These are phyloP conservation scores for Cladosporium sp. DNA, from an alignment of 2,329 filamentous ascomycete species.

Conservation along the genomic window DNA sequence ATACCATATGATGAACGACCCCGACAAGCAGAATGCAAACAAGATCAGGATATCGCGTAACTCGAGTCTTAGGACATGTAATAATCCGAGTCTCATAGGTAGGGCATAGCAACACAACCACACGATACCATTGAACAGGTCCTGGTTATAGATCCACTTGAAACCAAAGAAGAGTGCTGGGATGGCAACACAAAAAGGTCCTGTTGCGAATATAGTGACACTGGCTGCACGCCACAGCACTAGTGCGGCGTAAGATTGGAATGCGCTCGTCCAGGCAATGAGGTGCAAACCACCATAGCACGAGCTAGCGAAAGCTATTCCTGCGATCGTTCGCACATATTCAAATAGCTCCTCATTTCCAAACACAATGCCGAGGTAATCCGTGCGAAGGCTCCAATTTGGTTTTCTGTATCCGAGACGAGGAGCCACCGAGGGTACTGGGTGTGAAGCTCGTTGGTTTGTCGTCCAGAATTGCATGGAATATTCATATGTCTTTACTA, in stretches of 20 bases:
- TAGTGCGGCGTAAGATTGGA: background rate
- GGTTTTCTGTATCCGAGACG: no score
- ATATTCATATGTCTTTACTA: background rate
- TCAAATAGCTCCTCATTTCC: background rate
- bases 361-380: background rate
- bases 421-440: background rate
- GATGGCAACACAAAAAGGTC: background rate
- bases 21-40: background rate
- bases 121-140: no score
- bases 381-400: background rate
- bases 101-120: no score
- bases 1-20: background rate
- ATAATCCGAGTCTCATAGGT: no score
- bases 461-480: background rate
- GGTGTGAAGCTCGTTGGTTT: background rate
- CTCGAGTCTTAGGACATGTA: no score
- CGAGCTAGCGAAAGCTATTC: background rate
- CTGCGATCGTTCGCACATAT: background rate
- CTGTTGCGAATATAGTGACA: background rate
- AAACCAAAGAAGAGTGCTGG: background rate
- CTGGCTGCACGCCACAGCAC: background rate
- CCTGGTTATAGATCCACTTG: background rate
- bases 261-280: background rate
- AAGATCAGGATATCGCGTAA: background rate
- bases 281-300: conserved; percentile 10